phyloP scores from a whole-genome alignment of 1,139 yeast species.

The Zygoascus sp. region DNA sequence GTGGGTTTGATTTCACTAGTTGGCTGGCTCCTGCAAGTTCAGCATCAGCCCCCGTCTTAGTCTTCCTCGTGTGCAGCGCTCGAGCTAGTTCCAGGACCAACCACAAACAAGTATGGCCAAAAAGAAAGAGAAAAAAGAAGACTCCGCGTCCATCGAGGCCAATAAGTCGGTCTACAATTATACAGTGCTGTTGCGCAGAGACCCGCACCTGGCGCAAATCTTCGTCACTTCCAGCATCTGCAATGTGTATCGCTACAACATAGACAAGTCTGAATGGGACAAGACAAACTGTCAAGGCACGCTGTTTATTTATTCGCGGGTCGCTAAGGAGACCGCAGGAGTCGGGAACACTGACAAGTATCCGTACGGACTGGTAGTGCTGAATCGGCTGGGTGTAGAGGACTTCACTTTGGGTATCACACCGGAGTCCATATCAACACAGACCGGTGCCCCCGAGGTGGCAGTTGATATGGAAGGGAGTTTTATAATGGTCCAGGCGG shows the following conservation, averaged over 20 bases:
- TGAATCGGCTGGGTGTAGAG: constrained; percentile 70
- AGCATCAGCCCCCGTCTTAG: not conserved
- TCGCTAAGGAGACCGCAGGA: constrained; percentile 28
- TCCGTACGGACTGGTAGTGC: constrained; percentile 72
- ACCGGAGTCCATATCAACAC: constrained; percentile 46
- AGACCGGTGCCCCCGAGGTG: constrained; percentile 50
- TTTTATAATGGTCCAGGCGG: constrained; percentile 70
- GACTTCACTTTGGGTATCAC: constrained; percentile 78
- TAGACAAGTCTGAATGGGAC: constrained; percentile 67
- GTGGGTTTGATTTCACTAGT: not conserved
- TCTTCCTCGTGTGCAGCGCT: not conserved
- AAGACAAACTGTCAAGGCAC: constrained; percentile 80
- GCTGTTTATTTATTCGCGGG: constrained; percentile 69
- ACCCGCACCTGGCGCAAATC: constrained; percentile 71
- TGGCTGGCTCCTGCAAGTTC: not conserved
- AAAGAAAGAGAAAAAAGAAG: constrained; percentile 13
- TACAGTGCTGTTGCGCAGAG: constrained; percentile 79
- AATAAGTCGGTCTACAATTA: constrained; percentile 47
- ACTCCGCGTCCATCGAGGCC: constrained; percentile 18
- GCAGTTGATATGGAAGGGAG: constrained; percentile 76
- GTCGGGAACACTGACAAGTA: constrained; percentile 35
- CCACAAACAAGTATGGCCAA: constrained; percentile 18
- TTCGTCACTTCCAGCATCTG: constrained; percentile 74
- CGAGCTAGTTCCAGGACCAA: too few relatives aligned
- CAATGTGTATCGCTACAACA: constrained; percentile 68